These are phyloP conservation scores for Ustanciosporium gigantosporum DNA, from an alignment of 1,284 basidiomycete genomes.

Conservation along the genomic window DNA sequence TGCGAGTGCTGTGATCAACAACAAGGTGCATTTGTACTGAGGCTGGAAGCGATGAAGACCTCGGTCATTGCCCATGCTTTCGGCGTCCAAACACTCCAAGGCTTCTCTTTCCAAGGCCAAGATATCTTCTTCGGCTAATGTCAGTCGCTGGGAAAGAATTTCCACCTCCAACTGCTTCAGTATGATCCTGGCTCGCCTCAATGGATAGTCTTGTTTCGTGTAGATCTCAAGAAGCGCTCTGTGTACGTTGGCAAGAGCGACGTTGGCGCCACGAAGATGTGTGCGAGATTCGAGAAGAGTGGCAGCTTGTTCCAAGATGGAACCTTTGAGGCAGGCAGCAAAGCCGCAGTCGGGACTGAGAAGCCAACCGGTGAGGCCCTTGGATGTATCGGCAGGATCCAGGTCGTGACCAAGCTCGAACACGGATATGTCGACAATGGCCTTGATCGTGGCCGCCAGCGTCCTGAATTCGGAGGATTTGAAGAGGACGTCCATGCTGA, in stretches of 20 bases:
- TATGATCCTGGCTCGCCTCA: slow-evolving; percentile 34
- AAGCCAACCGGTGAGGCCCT: slow-evolving; percentile 18
- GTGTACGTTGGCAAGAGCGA: slow-evolving; percentile 18
- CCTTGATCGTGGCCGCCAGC: slow-evolving; percentile 6
- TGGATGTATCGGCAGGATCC: slow-evolving; percentile 5
- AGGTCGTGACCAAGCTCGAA: slow-evolving; percentile 27
- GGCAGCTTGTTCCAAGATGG: slow-evolving; percentile 34
- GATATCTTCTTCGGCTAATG: slow-evolving; percentile 8
- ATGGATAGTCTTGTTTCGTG: slow-evolving; percentile 7
- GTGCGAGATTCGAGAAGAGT: slow-evolving; percentile 23
- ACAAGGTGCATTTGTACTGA: slow-evolving; percentile 29
- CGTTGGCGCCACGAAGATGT: slow-evolving; percentile 27
- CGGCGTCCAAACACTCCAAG: slow-evolving; percentile 8
- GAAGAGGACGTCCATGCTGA: slow-evolving; percentile 19
- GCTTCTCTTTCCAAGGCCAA: slow-evolving; percentile 10
- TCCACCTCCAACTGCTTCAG: slow-evolving; percentile 31
- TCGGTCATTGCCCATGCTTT: slow-evolving; percentile 7
- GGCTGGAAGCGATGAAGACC: slow-evolving; percentile 12
- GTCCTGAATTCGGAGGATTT: slow-evolving; percentile 4
- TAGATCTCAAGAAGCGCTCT: slow-evolving; percentile 19
- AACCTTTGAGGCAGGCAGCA: slow-evolving; percentile 7
- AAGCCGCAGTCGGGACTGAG: background rate
- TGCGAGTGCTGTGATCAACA: slow-evolving; percentile 15
- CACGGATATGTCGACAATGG: slow-evolving; percentile 33
- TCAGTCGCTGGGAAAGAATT: slow-evolving; percentile 16